A percentile compares a stretch with the other conserved stretches of the same genome.
Conservation (phyloP, 768 basidiomycete genomes). For the Podaxis carcinomalis region DNA sequence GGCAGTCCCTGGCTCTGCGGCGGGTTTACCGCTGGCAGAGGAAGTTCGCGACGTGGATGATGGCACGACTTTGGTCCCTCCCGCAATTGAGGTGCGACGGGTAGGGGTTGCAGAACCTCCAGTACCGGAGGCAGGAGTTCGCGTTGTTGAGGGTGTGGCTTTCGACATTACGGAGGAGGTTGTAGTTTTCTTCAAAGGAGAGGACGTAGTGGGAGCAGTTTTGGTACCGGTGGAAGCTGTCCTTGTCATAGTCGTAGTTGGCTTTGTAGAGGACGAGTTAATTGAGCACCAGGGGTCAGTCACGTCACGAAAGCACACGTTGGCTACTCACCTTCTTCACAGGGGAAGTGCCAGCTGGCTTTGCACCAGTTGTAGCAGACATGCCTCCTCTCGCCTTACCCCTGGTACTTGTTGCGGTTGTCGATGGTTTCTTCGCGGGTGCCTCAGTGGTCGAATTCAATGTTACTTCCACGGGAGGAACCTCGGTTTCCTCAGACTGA, state of each 20-base stretch:
- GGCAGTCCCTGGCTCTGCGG: conserved; percentile 22
- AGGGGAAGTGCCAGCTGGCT: conserved; percentile 33
- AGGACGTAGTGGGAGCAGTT: conserved; percentile 22
- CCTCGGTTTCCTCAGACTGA: conserved; percentile 9
- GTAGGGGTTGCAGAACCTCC: conserved; percentile 31
- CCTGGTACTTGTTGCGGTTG: conserved; percentile 35
- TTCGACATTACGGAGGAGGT: conserved; percentile 32
- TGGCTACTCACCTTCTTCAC: conserved; percentile 60
- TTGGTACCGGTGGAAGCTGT: conserved; percentile 26
- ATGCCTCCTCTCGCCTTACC: conserved; percentile 42
- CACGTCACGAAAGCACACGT: conserved; percentile 13
- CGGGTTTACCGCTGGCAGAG: conserved; percentile 34
- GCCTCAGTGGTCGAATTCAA: conserved; percentile 20
- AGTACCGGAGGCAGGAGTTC: conserved; percentile 22
- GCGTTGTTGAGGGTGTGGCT: conserved; percentile 30
- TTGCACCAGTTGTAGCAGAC: neutral
- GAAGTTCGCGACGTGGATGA: conserved; percentile 30
- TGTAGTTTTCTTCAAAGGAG: conserved; percentile 20
- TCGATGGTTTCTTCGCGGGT: conserved; percentile 28
- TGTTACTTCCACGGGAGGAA: conserved; percentile 16
- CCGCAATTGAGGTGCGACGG: conserved; percentile 43
- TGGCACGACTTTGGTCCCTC: conserved; percentile 33
- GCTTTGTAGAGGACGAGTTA: conserved; percentile 34
- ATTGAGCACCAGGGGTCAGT: conserved; percentile 4
- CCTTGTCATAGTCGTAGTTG: conserved; percentile 22